Conservation (phyloP, 331 rosid species). For the Acacia pycnantha region DNA sequence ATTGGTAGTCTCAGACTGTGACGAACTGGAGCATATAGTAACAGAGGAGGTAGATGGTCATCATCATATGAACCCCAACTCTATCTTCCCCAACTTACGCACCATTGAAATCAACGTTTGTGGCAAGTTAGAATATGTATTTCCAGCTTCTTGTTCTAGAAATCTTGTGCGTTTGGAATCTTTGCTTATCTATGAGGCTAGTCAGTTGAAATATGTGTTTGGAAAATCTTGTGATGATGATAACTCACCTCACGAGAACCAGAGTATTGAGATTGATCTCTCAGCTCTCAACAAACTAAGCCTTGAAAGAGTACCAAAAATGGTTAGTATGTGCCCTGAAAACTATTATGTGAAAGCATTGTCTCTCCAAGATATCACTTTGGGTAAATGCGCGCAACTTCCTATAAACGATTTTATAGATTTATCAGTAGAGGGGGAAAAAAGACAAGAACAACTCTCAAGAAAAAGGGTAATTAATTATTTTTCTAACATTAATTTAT, state of each 20-base stretch:
- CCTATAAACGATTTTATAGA: not conserved
- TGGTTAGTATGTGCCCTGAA: not conserved
- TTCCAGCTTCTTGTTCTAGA: not conserved
- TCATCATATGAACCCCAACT: no score
- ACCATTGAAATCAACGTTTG: accelerated
- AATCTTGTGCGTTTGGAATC: not conserved
- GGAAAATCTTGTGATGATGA: not conserved
- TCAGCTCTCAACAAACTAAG: not conserved
- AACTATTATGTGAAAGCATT: not conserved
- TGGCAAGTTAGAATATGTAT: not conserved
- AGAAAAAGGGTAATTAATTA: not conserved
- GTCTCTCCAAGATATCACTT: not conserved
- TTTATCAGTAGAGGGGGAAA: not conserved
- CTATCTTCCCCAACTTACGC: not conserved
- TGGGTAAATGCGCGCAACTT: not conserved
- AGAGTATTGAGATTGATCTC: not conserved
- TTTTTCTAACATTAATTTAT: not conserved
- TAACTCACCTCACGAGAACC: not conserved
- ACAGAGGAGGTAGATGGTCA: not conserved
- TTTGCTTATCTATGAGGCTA: accelerated
- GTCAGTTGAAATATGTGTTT: not conserved
- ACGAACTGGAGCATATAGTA: not conserved
- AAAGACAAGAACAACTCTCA: not conserved
- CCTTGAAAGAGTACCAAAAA: not conserved
- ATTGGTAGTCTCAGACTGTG: accelerated